Base-by-base conservation (phyloP, 2,329 filamentous ascomycete genomes). In the Pseudogymnoascus sp. region DNA sequence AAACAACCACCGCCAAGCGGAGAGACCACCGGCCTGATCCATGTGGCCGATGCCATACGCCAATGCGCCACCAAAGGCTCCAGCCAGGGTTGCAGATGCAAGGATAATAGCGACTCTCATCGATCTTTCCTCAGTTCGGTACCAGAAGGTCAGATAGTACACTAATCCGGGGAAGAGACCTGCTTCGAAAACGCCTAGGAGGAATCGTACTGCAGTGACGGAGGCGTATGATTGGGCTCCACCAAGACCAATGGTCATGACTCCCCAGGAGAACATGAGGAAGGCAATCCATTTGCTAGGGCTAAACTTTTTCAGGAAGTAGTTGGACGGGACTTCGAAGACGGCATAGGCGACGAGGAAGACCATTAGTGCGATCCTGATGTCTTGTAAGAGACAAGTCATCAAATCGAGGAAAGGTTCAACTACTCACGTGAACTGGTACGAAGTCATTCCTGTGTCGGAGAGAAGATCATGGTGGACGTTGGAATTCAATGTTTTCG, bases 121-220 rank as follows among this genome's bases (percentile, higher is more conserved):
- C 0, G 69, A 71, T 0, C 71, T 66, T 42, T 73, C 71, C 12
- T 70, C 67, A 0, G 66, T 69, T 6, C 68, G 66, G 47, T 73
- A 73, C 71, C 71, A 73, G 62, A 73, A 73, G 1, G 71, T 72
- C 7, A 73, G 63, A 51, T 72, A 72, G 59, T 73, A 73, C 2
- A 72, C 71, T 7, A 73, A 47, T 5, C 71, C 71, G 45, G 79
- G 79, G 21, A 80, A 72, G 0, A 71, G 59, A n/a, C 78, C 79
- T 5, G 77, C 78, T 69, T 82, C 80, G 65, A 79, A 77, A n/a
- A 78, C 76, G 3, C 80, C 80, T 0, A 82, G 72, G 8, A 82
- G 67, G 60, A 81, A 81, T 0, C 80, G 76, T 4, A 79, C 73
- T 1, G 75, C 79, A 2, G 77, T 75, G 0, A 81, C 75, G 37